phyloP scores from a whole-genome alignment of 2,329 filamentous ascomycete species.

The Colletotrichum sublineola region DNA sequence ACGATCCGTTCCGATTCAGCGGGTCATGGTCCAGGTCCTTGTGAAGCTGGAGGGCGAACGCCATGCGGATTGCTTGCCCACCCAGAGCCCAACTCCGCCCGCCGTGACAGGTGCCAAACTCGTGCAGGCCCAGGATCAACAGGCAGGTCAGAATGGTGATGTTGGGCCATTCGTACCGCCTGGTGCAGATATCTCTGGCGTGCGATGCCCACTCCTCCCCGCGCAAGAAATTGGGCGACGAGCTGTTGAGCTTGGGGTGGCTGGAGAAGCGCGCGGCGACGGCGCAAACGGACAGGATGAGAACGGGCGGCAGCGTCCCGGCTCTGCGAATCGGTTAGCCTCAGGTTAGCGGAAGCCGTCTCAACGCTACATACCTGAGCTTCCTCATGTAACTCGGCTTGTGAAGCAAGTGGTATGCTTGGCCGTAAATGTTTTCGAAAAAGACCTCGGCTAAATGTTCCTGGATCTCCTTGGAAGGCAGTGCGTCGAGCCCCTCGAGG shows the following conservation, averaged over 20 bases:
- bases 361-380: conserved; percentile 67
- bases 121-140: conserved; percentile 88
- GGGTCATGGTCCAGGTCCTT: conserved; percentile 90
- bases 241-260: conserved; percentile 82
- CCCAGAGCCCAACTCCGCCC: conserved; percentile 96
- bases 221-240: conserved; percentile 81
- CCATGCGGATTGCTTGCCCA: conserved; percentile 96
- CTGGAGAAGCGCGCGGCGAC: conserved; percentile 95
- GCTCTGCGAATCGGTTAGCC: conserved; percentile 63
- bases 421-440: conserved; percentile 95
- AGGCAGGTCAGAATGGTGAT: conserved; percentile 95
- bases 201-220: conserved; percentile 92
- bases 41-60: conserved; percentile 93
- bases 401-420: conserved; percentile 93
- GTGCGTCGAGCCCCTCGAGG: conserved; percentile 83
- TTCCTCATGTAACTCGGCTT: conserved; percentile 98
- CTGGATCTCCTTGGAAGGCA: conserved; percentile 89
- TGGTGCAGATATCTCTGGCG: conserved; percentile 88
- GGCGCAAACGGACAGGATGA: conserved; percentile 94
- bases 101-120: conserved; percentile 97
- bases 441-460: conserved; percentile 95
- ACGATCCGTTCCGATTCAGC: conserved; percentile 70
- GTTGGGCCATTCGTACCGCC: conserved; percentile 93
- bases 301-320: conserved; percentile 86
- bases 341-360: background rate